phyloP scores from a whole-genome alignment of 1,284 basidiomycete genomes.

The Thecaphora thlaspeos region DNA sequence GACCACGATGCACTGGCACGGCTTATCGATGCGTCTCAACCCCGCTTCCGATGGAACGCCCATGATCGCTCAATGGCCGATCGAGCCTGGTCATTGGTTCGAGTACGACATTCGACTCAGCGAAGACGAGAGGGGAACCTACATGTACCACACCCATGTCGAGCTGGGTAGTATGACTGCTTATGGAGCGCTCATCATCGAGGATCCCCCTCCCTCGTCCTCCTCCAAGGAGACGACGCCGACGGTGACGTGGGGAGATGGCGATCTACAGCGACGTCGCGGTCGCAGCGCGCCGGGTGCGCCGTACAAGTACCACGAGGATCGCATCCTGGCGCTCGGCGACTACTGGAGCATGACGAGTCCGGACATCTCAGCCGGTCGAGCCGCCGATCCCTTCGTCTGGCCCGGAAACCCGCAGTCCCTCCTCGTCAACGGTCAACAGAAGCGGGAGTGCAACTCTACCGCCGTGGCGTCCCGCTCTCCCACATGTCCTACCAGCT shows the following conservation, averaged over 20 bases:
- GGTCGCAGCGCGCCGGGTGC: constrained; percentile 4
- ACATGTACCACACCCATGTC: constrained; percentile 45
- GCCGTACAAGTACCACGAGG: constrained; percentile 26
- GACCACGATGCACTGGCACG: constrained; percentile 46
- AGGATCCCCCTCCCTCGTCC: constrained; percentile 9
- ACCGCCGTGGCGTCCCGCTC: constrained; percentile 2
- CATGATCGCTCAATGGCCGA: constrained; percentile 44
- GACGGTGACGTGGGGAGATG: neutral
- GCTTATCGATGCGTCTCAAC: constrained; percentile 31
- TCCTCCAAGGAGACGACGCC: neutral
- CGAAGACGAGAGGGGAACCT: constrained; percentile 19
- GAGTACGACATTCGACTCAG: constrained; percentile 34
- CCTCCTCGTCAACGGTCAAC: constrained; percentile 39
- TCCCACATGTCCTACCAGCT: neutral
- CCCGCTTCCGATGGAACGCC: constrained; percentile 45
- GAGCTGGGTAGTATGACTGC: constrained; percentile 41
- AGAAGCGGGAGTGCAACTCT: neutral
- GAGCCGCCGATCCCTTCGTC: constrained; percentile 31
- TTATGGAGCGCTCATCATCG: constrained; percentile 41
- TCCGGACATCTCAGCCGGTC: constrained; percentile 10
- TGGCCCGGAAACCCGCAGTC: constrained; percentile 41
- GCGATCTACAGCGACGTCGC: neutral
- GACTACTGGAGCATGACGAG: constrained; percentile 32
- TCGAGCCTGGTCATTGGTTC: constrained; percentile 24
- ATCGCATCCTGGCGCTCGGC: constrained; percentile 25